Evolutionary conservation across 768 basidiomycete species (phyloP).

Genomic region (Amanita polypyramis): DNA sequence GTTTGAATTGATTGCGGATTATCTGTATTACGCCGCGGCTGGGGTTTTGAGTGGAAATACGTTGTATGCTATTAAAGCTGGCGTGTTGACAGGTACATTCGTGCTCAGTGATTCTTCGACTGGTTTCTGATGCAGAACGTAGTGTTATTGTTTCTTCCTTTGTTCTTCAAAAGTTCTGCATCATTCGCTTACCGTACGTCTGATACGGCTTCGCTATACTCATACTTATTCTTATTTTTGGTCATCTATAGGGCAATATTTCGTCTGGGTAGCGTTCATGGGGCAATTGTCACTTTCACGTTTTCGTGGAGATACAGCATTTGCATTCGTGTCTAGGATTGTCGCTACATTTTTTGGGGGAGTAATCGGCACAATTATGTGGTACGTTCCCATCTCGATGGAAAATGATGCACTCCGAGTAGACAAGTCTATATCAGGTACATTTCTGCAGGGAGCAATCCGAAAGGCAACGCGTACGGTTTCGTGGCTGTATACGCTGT

Average conservation of each 20-base stretch:
- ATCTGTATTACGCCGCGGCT: conserved; percentile 28
- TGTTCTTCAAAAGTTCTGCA: conserved; percentile 23
- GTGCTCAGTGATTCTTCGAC: background rate
- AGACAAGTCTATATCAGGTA: conserved; percentile 39
- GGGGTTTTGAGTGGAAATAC: conserved; percentile 46
- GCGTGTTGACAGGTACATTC: conserved; percentile 42
- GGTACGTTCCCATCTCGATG: conserved; percentile 29
- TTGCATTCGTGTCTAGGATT: conserved; percentile 51
- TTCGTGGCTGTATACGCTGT: conserved; percentile 49
- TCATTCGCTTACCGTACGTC: conserved; percentile 42
- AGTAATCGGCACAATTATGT: conserved; percentile 40
- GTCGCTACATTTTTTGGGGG: conserved; percentile 52
- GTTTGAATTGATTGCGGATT: conserved; percentile 41
- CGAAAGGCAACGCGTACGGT: conserved; percentile 54
- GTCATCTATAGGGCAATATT: conserved; percentile 38
- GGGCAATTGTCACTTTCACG: conserved; percentile 49
- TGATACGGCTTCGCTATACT: conserved; percentile 13
- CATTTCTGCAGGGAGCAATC: conserved; percentile 47
- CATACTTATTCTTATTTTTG: background rate
- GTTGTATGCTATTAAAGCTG: conserved; percentile 65
- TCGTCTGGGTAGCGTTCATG: conserved; percentile 75
- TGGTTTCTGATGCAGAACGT: background rate
- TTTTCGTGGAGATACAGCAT: conserved; percentile 42
- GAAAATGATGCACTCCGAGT: background rate
- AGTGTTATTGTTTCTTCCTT: conserved; percentile 47